Percentiles rank a stretch among this genome's conserved stretches.
Conservation (phyloP, 352 stramenopile species). For the Paralagenidium karlingii region DNA sequence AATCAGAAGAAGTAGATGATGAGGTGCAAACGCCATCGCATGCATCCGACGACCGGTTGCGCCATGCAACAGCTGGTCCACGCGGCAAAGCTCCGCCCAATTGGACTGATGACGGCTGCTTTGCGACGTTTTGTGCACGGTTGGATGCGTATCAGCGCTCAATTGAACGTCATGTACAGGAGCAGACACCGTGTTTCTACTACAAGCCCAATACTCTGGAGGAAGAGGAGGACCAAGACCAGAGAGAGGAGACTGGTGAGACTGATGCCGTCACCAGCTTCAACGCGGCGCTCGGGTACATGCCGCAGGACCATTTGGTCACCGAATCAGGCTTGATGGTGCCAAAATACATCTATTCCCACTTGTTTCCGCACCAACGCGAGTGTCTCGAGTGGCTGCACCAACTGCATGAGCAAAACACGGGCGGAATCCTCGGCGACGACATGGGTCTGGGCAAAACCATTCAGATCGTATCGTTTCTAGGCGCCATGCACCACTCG, state of each 20-base stretch:
- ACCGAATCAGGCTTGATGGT: slow-evolving; percentile 59
- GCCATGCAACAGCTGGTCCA: too few species aligned
- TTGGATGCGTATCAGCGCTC: slow-evolving; percentile 2
- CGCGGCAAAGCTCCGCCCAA: slow-evolving; percentile 8
- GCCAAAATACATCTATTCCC: slow-evolving; percentile 49
- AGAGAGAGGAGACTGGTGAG: slow-evolving; percentile 4
- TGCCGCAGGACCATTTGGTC: slow-evolving; percentile 30
- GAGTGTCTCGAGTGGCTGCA: slow-evolving; percentile 96
- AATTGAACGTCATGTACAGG: slow-evolving; percentile 3
- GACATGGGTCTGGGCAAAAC: slow-evolving; percentile 98
- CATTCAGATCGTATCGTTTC: slow-evolving; percentile 83
- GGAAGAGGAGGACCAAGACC: background rate
- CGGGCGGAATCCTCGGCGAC: slow-evolving; percentile 94
- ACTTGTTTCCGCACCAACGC: slow-evolving; percentile 90
- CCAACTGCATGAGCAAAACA: slow-evolving; percentile 90
- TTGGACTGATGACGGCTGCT: slow-evolving; percentile 15
- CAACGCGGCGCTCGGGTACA: too few species aligned
- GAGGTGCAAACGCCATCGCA: too few species aligned
- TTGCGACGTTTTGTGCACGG: slow-evolving; percentile 7
- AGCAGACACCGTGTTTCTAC: slow-evolving; percentile 11
- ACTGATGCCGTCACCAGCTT: too few species aligned
- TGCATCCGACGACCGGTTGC: too few species aligned
- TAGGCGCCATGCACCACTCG: slow-evolving; percentile 53
- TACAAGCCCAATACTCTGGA: slow-evolving; percentile 4
- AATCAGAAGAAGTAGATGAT: too few species aligned